Evolutionary conservation across 2,329 filamentous ascomycete species (phyloP).

Genomic region (Talaromyces atroroseus): DNA sequence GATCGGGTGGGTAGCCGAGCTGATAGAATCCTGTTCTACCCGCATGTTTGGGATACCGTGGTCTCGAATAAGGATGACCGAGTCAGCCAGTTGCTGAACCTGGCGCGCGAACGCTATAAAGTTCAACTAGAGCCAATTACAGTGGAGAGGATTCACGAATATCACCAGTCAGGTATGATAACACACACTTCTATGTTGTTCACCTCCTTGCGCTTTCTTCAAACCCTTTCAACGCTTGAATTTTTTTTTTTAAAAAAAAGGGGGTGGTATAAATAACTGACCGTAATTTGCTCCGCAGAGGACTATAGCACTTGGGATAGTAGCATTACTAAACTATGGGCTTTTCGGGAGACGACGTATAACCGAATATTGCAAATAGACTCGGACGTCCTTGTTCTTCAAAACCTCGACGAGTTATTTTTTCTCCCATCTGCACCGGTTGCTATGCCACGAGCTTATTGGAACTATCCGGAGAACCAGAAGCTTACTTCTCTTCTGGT

Average conservation of each 20-base stretch:
- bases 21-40: slow-evolving; percentile 38
- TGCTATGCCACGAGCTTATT: slow-evolving; percentile 68
- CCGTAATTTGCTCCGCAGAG: slow-evolving; percentile 11
- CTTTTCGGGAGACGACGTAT: slow-evolving; percentile 63
- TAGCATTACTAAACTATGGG: slow-evolving; percentile 62
- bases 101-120: slow-evolving; percentile 47
- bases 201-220: background rate
- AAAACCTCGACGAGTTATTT: slow-evolving; percentile 66
- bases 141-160: slow-evolving; percentile 4
- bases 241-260: background rate
- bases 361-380: slow-evolving; percentile 54
- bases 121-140: slow-evolving; percentile 45
- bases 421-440: slow-evolving; percentile 56
- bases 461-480: slow-evolving; percentile 52
- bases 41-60: slow-evolving; percentile 34
- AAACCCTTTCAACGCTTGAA: background rate
- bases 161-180: slow-evolving; percentile 1
- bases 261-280: background rate
- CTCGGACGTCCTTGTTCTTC: slow-evolving; percentile 59
- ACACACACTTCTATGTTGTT: background rate
- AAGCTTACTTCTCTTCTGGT: slow-evolving; percentile 58
- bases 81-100: slow-evolving; percentile 42
- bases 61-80: slow-evolving; percentile 27
- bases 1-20: slow-evolving; percentile 36
- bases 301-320: slow-evolving; percentile 52